phyloP scores from a whole-genome alignment of 1,284 basidiomycete species.

The Hortiboletus rubellus region DNA sequence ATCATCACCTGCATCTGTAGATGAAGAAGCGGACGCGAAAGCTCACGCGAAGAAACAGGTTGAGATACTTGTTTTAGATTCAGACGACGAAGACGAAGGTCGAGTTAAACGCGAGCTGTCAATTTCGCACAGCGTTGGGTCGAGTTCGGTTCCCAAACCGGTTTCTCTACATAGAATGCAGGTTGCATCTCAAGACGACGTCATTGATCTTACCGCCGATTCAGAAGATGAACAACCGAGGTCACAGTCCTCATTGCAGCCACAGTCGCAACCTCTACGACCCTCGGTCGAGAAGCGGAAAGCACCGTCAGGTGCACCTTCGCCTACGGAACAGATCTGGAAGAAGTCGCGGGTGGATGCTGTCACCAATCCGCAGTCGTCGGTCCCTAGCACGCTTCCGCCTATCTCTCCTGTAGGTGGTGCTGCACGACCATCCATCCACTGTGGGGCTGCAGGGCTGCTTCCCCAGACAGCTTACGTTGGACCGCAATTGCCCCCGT shows the following conservation, averaged over 20 bases:
- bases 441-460: conserved; percentile 18
- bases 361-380: conserved; percentile 12
- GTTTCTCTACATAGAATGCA: conserved; percentile 18
- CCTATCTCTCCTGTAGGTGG: conserved; percentile 24
- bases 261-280: conserved; percentile 24
- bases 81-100: conserved; percentile 73
- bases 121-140: conserved; percentile 52
- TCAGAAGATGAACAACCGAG: conserved; percentile 66
- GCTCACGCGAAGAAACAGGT: conserved; percentile 44
- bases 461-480: conserved; percentile 22
- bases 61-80: conserved; percentile 75
- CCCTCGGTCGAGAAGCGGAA: conserved; percentile 54
- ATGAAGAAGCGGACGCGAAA: conserved; percentile 44
- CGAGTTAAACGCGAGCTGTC: conserved; percentile 73
- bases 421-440: conserved; percentile 15
- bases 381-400: conserved; percentile 15
- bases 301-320: conserved; percentile 47
- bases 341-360: conserved; percentile 64
- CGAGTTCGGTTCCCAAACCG: conserved; percentile 32
- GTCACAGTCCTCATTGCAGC: conserved; percentile 29
- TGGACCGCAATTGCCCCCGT: conserved; percentile 30
- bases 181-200: conserved; percentile 38
- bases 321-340: conserved; percentile 66
- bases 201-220: conserved; percentile 81
- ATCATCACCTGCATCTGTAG: conserved; percentile 35